Evolutionary conservation across 139 green algal species (phyloP).

Genomic region (Micromonas pusilla): DNA sequence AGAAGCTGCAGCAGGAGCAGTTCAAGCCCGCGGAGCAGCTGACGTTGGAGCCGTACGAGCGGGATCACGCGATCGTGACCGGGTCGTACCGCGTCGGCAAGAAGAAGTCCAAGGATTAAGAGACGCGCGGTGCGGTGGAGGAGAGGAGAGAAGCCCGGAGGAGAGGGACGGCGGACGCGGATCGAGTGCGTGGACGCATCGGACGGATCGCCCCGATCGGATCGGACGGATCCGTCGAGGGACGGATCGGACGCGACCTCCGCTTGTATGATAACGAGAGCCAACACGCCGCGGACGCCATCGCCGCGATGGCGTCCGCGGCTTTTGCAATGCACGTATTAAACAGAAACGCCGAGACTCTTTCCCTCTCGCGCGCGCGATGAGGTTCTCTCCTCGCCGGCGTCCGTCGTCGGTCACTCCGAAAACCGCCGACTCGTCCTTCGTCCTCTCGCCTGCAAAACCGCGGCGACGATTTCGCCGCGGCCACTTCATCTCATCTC

Average conservation of each 20-base stretch:
- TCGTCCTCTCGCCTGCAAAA: background rate
- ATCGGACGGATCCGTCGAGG: no score
- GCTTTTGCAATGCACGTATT: no score
- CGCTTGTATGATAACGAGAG: background rate
- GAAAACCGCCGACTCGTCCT: no score
- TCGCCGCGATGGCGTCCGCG: background rate
- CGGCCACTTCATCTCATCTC: no score
- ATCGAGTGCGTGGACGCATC: no score
- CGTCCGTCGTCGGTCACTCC: no score
- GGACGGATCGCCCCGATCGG: background rate
- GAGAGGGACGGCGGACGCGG: background rate
- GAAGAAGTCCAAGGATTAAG: conserved; percentile 5
- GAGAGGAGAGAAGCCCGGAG: background rate
- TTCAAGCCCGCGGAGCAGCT: conserved; percentile 89
- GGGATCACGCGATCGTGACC: conserved; percentile 95
- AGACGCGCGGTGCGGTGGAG: background rate
- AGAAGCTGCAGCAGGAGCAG: conserved; percentile 95
- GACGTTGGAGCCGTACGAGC: conserved; percentile 97
- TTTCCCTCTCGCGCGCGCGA: no score
- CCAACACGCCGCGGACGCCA: background rate
- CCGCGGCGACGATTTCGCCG: no score
- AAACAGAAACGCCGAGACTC: no score
- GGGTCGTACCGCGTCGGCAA: conserved; percentile 43
- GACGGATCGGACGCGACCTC: no score
- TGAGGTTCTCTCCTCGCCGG: no score